phyloP scores from a whole-genome alignment of 2,329 filamentous ascomycete genomes.

The Cadophora malorum region DNA sequence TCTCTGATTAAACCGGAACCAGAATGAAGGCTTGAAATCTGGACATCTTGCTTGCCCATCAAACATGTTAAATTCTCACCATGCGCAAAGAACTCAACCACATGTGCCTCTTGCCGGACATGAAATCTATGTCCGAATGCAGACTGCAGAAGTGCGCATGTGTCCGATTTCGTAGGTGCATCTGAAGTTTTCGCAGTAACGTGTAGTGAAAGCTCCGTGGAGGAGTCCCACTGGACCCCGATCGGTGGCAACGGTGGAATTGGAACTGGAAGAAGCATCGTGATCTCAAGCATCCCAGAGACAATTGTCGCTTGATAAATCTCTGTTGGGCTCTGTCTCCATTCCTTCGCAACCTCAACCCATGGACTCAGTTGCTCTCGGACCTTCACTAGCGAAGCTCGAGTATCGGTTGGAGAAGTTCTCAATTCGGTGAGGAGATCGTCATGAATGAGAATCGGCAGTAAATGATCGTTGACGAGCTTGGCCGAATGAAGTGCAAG shows the following conservation, averaged over 20 bases:
- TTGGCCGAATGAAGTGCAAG: slow-evolving; percentile 70
- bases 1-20: slow-evolving; percentile 37
- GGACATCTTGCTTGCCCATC: slow-evolving; percentile 13
- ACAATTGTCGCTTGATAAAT: slow-evolving; percentile 58
- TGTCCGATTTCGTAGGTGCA: slow-evolving; percentile 30
- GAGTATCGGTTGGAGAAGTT: slow-evolving; percentile 62
- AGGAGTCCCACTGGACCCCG: slow-evolving; percentile 41
- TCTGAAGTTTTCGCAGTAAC: slow-evolving; percentile 53
- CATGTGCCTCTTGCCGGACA: slow-evolving; percentile 30
- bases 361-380: slow-evolving; percentile 48
- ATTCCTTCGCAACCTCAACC: slow-evolving; percentile 45
- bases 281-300: slow-evolving; percentile 39
- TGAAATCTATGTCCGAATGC: slow-evolving; percentile 37
- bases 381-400: slow-evolving; percentile 46
- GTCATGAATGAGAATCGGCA: slow-evolving; percentile 60
- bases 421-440: slow-evolving; percentile 49
- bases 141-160: slow-evolving; percentile 33
- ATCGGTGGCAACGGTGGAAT: slow-evolving; percentile 36
- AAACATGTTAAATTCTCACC: slow-evolving; percentile 3
- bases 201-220: slow-evolving; percentile 34
- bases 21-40: not conserved
- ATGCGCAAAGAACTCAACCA: slow-evolving; percentile 34
- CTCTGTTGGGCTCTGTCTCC: slow-evolving; percentile 56
- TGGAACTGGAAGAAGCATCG: slow-evolving; percentile 34
- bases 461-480: slow-evolving; percentile 77